Base-by-base conservation (phyloP, 495 filamentous ascomycete species). In the Pyronema domesticum region DNA sequence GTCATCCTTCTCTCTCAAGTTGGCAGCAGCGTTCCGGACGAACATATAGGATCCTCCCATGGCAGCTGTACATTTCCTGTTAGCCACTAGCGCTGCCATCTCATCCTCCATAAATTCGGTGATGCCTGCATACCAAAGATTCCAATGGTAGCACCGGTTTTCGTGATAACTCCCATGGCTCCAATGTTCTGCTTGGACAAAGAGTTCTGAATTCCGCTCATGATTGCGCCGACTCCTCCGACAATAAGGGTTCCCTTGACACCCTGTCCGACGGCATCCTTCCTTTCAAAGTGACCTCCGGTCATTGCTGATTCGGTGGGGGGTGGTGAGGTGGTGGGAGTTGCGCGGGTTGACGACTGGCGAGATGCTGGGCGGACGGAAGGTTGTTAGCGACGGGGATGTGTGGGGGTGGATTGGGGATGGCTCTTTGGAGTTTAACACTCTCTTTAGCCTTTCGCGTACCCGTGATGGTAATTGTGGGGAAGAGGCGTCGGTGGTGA, bases 191-290 rank as follows among this genome's bases (percentile, higher is more conserved):
- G 75, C 69, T 78, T 86, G 14, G 78, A 73, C 53, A 95, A 76
- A 34, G 87, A 82, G 69, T 93, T 95, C 71, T 88, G 86, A 49
- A 89, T 73, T 33, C 85, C 83, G 5, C 89, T 80, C 51, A 80
- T 63, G 64, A 85, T 72, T 42, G 82, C 67, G 58, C 91, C 93
- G 43, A 76, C 75, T 44, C 71, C 69, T 65, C 81, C 83, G 51
- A 76, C 78, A 55, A 86, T 65, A 56, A 78, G 56, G 37, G 77
- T 80, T 51, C 79, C 76, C 60, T 77, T 78, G 64, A 85, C 66
- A 30, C 81, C 74, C 39, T 73, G 72, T 50, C 70, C 67, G 57
- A 96, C 69, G 56, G 89, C 81, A 78, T 95, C 89, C 11, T 46
- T 58, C 18, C 51, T 57, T 19, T 55, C 19, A 37, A 64, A 64